Percentiles rank a stretch among this genome's conserved stretches.
Conservation (phyloP, 768 basidiomycete species). For the Tricholoma matsutake region DNA sequence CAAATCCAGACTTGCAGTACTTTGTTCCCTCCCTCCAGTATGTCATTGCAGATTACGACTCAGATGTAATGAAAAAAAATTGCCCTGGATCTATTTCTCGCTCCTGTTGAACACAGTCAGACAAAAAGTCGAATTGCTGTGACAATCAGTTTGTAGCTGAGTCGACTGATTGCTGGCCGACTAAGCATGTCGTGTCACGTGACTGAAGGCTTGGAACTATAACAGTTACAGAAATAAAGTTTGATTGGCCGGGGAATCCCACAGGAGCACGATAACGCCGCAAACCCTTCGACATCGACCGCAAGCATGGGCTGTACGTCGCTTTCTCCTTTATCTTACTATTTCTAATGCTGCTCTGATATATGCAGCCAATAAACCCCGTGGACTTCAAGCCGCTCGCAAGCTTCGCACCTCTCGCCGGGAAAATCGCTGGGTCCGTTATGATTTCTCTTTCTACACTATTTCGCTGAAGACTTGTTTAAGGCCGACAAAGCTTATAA, state of each 20-base stretch:
- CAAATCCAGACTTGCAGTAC: too few species aligned
- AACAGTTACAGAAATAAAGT: constrained; percentile 48
- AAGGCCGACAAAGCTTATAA: constrained; percentile 99
- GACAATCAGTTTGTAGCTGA: too few species aligned
- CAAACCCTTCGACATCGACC: constrained; percentile 48
- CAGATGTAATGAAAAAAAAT: too few species aligned
- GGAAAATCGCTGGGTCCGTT: constrained; percentile 93
- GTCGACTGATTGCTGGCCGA: too few species aligned
- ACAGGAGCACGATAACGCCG: constrained; percentile 13
- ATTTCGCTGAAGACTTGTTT: constrained; percentile 8
- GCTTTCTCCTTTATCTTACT: constrained; percentile 14
- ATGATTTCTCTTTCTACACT: neutral
- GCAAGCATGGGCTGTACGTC: constrained; percentile 85
- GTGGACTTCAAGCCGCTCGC: constrained; percentile 97
- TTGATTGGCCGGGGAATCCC: constrained; percentile 33
- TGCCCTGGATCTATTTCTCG: too few species aligned
- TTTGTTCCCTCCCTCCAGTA: too few species aligned
- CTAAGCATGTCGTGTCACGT: neutral
- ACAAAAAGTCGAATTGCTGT: too few species aligned
- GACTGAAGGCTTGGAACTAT: constrained; percentile 22
- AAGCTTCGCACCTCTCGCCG: constrained; percentile 94
- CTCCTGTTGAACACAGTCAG: too few species aligned
- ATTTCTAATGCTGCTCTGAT: constrained; percentile 12
- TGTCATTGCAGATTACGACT: too few species aligned
- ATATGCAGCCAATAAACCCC: constrained; percentile 89